Conservation (phyloP, 805 yeast genomes). For the Priceomyces fermenticarens region DNA sequence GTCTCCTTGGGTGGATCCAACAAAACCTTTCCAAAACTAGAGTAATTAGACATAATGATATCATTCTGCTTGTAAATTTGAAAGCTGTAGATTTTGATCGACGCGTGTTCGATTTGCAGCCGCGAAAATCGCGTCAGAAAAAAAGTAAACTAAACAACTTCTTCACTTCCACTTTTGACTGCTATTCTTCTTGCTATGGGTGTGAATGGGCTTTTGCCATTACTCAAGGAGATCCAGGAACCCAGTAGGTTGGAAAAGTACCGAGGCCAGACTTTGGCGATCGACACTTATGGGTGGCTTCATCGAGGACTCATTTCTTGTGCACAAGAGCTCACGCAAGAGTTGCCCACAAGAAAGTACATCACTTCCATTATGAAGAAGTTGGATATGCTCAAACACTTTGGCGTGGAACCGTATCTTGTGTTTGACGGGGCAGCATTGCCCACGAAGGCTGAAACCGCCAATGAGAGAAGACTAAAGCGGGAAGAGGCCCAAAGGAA, state of each 20-base stretch:
- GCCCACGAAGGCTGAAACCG: slow-evolving; percentile 76
- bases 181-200: no score
- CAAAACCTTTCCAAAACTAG: slow-evolving; percentile 1
- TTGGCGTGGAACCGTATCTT: slow-evolving; percentile 76
- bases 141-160: no score
- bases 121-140: no score
- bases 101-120: no score
- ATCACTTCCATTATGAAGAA: slow-evolving; percentile 66
- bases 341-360: slow-evolving; percentile 67
- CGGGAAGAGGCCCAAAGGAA: slow-evolving; percentile 56
- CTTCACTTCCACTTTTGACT: no score
- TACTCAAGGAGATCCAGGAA: slow-evolving; percentile 69
- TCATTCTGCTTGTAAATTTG: no score
- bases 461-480: slow-evolving; percentile 53
- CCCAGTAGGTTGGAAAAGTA: slow-evolving; percentile 55
- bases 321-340: slow-evolving; percentile 75
- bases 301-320: slow-evolving; percentile 84
- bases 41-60: no score
- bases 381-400: slow-evolving; percentile 60
- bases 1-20: slow-evolving; percentile 40
- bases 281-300: slow-evolving; percentile 97
- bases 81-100: no score
- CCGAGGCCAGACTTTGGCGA: slow-evolving; percentile 75
- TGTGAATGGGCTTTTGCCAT: slow-evolving; percentile 77
- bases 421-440: slow-evolving; percentile 92